Conservation (phyloP, 2,329 filamentous ascomycete genomes). For the Aspergillus cejpii region DNA sequence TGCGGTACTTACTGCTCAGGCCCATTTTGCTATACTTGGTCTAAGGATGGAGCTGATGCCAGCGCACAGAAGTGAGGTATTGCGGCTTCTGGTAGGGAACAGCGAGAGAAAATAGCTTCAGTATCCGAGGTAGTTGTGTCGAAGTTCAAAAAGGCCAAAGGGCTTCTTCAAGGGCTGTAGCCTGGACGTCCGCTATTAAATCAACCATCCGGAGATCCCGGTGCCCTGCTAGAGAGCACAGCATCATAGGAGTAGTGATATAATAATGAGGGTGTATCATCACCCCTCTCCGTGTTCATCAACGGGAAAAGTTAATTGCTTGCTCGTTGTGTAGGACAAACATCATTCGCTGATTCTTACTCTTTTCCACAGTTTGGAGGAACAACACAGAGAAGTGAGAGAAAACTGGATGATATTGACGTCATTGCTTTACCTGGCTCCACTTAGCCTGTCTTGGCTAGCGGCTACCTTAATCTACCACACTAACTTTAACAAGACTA, state of each 20-base stretch:
- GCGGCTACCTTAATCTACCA: slow-evolving; percentile 8
- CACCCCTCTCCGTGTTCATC: neutral
- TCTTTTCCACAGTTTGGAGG: neutral
- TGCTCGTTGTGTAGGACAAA: neutral
- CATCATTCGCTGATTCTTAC: neutral
- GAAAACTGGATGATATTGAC: slow-evolving; percentile 22
- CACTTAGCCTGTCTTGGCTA: slow-evolving; percentile 21
- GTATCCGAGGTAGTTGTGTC: too few species aligned
- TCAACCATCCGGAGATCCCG: slow-evolving; percentile 18
- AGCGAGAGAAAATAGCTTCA: neutral
- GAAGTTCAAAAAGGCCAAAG: neutral
- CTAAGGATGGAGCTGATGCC: neutral
- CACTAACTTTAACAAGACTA: slow-evolving; percentile 16
- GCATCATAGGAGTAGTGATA: slow-evolving; percentile 18
- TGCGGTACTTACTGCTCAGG: slow-evolving; percentile 30
- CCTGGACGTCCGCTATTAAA: slow-evolving; percentile 15
- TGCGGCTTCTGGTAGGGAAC: too few species aligned
- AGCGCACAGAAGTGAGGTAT: neutral
- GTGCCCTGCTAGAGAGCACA: slow-evolving; percentile 4
- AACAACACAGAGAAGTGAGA: neutral
- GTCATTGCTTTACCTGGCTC: slow-evolving; percentile 28
- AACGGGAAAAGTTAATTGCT: neutral
- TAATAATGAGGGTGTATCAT: slow-evolving; percentile 23
- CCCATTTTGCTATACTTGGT: slow-evolving; percentile 16
- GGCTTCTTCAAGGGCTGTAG: slow-evolving; percentile 4